Base-by-base conservation (phyloP, 352 stramenopile genomes). In the Phytophthora sp. region DNA sequence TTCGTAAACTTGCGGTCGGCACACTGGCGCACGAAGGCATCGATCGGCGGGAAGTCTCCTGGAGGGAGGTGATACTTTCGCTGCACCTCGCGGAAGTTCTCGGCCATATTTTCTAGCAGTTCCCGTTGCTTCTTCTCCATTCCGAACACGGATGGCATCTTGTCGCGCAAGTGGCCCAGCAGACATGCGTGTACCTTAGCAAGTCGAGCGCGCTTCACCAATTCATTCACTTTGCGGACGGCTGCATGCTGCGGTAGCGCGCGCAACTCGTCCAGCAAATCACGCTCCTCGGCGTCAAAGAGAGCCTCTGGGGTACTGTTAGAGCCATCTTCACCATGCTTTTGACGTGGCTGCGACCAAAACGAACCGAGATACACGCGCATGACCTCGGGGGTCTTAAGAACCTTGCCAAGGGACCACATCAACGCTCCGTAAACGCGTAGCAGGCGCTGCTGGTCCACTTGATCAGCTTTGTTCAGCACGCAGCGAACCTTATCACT, bases 391-490 rank as follows among this genome's bases (percentile, higher is more conserved):
- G 97, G 97, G 11, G 94, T 98, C 63, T 97, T 97, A 57, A 99
- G 92, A 20, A 99, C 97, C 69, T 99, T 99, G 56, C 97, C 97
- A 51, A 99, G 84, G 18, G 84, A 97, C 97, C 97, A 99, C 82
- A 99, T 98, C 24, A 99, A 77, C 2, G 97, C 97, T 31, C 97
- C 97, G 76, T 99, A 98, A 66, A 96, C 96, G 43, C 96, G 86
- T 92, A 99, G 98, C 39, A 99, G 86, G 53, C 98, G 92, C 66
- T 99, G 96, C 56, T 97, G 85, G 74, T 99, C 94, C 46, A 99
- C 98, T 76, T 98, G 91, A 84, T 99, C 97, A 26, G 97, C 96
- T 74, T 99, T 99, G 79, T 99, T 99, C 31, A 99, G 87, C 24
- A 99, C 94, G 67, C 97, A 98, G 9, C 97, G 86, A 56, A 99